Evolutionary conservation across 2,329 filamentous ascomycete genomes (phyloP), one percentile per base, ranked within the genome.

Genomic region (Colletotrichum eleusines): DNA sequence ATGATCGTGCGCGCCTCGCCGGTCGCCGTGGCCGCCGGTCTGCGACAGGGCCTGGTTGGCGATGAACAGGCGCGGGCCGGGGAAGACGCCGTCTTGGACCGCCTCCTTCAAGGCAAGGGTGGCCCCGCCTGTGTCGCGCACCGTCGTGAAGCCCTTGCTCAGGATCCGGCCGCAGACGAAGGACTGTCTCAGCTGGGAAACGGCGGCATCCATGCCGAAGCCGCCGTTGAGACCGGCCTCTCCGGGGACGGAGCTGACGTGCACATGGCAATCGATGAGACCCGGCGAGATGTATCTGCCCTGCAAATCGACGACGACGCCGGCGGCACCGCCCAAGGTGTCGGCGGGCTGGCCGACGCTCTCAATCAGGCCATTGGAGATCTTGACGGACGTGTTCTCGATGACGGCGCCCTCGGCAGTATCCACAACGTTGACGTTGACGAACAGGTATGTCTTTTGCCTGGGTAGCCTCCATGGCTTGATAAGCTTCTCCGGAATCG

Each of bases 111-210:
- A 79, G 1, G 88, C 85, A 0, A 86, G 77, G 0, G 81, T 80
- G 1, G 88, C 88, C 5, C 89, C 89, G 0, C 88, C 88, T 42
- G 85, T 88, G 75, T 91, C 88, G 4, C 89, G 83, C 3, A 88
- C 82, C 1, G 82, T 86, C 1, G 89, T 90, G 78, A 90, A 90
- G 1, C 89, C 88, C 23, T 88, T 83, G 50, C 79, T 76, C 0
- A 90, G 81, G 79, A 89, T 89, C 67, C 87, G 81, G 12, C 76
- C 71, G 68, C 80, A 82, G 8, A 86, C 79, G 67, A 82, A 87
- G 0, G 87, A 80, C 74, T 86, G 83, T 2, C 86, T 80, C 18
- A 86, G 78, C 4, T 82, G 76, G 0, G 81, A 82, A 1, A 81
- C 80, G 1, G 76, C 74, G 1, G 77, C 75, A 28, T 83, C 80